Evolutionary conservation across 2,329 filamentous ascomycete genomes (phyloP).

Genomic region (Penicillium sp.): DNA sequence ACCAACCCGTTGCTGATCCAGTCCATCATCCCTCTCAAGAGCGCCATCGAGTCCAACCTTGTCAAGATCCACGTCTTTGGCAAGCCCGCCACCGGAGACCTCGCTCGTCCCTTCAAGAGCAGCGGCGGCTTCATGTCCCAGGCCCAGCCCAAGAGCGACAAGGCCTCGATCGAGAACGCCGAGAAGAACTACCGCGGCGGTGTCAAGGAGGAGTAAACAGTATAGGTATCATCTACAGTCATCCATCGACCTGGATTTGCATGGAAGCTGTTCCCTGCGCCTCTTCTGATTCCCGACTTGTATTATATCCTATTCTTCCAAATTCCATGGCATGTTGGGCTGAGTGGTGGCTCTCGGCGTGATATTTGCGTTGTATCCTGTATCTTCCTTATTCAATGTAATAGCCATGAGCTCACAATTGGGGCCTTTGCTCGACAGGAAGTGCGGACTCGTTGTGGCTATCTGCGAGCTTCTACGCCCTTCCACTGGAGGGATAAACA

Average conservation of each 20-base stretch:
- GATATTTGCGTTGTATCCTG: neutral
- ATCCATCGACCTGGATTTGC: neutral
- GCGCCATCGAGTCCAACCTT: slow-evolving; percentile 88
- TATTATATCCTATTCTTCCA: slow-evolving; percentile 3
- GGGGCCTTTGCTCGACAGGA: neutral
- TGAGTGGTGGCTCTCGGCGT: neutral
- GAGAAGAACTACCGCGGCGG: slow-evolving; percentile 49
- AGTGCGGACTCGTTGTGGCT: neutral
- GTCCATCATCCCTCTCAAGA: slow-evolving; percentile 96
- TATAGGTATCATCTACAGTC: neutral
- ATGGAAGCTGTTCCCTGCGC: neutral
- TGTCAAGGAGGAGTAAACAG: slow-evolving; percentile 47
- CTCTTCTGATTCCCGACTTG: neutral
- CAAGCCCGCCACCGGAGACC: slow-evolving; percentile 77
- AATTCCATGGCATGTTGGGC: neutral
- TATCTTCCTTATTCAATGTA: neutral
- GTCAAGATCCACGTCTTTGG: slow-evolving; percentile 93
- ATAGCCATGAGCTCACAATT: neutral
- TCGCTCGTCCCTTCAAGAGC: slow-evolving; percentile 94
- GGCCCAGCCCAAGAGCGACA: slow-evolving; percentile 77
- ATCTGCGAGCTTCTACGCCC: slow-evolving; percentile 1
- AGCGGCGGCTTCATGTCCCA: slow-evolving; percentile 71
- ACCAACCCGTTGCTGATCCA: slow-evolving; percentile 98
- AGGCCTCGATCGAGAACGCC: slow-evolving; percentile 61
- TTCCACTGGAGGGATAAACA: neutral